Evolutionary conservation across 495 filamentous ascomycete genomes (phyloP).

Genomic region (Oidiodendron maius): DNA sequence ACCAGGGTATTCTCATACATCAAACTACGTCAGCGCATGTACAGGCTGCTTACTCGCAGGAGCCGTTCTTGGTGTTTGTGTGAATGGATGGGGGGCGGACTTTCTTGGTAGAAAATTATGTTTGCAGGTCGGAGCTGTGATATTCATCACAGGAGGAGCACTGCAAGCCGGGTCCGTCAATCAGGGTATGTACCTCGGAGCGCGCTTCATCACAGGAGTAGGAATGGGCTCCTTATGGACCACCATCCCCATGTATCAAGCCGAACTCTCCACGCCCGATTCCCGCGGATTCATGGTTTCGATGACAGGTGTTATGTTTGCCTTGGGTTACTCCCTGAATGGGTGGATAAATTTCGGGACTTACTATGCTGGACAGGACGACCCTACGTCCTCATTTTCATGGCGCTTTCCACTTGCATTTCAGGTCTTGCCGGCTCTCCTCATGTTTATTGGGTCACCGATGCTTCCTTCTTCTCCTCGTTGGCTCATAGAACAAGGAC

Average conservation of each 20-base stretch:
- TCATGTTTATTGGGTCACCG: slow-evolving; percentile 27
- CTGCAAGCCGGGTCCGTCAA: slow-evolving; percentile 36
- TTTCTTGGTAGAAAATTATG: slow-evolving; percentile 35
- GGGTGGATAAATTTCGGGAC: slow-evolving; percentile 6
- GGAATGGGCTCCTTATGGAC: slow-evolving; percentile 41
- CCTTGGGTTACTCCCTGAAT: not conserved
- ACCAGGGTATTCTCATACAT: slow-evolving; percentile 40
- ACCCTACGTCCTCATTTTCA: not conserved
- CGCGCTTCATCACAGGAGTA: slow-evolving; percentile 40
- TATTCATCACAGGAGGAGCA: slow-evolving; percentile 39
- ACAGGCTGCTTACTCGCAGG: slow-evolving; percentile 45
- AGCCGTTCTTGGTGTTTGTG: slow-evolving; percentile 35
- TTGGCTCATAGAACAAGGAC: slow-evolving; percentile 25
- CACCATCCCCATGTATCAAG: slow-evolving; percentile 38
- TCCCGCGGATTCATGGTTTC: slow-evolving; percentile 25
- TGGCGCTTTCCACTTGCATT: slow-evolving; percentile 30
- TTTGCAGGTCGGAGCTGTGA: slow-evolving; percentile 38
- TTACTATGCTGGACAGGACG: not conserved
- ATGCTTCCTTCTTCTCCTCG: slow-evolving; percentile 26
- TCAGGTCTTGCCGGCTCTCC: slow-evolving; percentile 32
- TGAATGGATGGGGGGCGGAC: slow-evolving; percentile 40
- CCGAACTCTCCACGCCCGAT: slow-evolving; percentile 33
- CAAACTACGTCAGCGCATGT: slow-evolving; percentile 38
- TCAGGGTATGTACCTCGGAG: slow-evolving; percentile 43
- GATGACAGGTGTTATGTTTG: slow-evolving; percentile 8